Base-by-base conservation (phyloP, 129 eudicot species). In the Saposhnikovia divaricata region DNA sequence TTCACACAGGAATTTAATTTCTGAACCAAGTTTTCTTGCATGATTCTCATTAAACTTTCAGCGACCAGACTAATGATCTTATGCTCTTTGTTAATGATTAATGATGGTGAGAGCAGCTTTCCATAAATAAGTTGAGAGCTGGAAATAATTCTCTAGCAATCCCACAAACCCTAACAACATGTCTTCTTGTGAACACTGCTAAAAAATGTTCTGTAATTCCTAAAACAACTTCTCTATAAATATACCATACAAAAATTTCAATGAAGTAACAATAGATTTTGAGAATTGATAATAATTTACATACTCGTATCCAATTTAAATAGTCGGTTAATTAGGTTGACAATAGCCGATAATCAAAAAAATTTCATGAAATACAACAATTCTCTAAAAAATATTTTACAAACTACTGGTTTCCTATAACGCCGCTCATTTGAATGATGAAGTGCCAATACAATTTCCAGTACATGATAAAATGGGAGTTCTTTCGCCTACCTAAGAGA, bases 291-390 rank as follows among this genome's bases (percentile, higher is more conserved):
- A 9, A 59, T 59, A 59, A 23, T 59, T 59, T 59, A 59, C 68
- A 59, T 59, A 59, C 68, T 59, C 34, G 3, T 15, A 50, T 59
- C 68, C 34, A 23, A n/a, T n/a, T 23, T 23, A n/a, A 7, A 23
- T n/a, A 12, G 31, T 59, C 3, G 5, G 31, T 59, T n/a, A 59
- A 59, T 23, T 9, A n/a, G n/a, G 68, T n/a, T 2, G 31, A 59
- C 68, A 59, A 59, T 59, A 59, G 68, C 68, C 34, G 68, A 59
- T 59, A 59, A 59, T 14, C 68, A 59, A 59, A 59, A 59, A 23
- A 1, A n/a, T 59, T 31, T 59, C 68, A 59, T 9, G 11, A 59
- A 59, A 59, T 8, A 9, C 31, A 59, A 59, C 68, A 59, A 8
- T 59, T 2, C 68, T 59, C 68, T 59, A n/a, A 1, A n/a, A 53